phyloP scores from a whole-genome alignment of 2,329 filamentous ascomycete genomes.

The Exophiala alcalophila region DNA sequence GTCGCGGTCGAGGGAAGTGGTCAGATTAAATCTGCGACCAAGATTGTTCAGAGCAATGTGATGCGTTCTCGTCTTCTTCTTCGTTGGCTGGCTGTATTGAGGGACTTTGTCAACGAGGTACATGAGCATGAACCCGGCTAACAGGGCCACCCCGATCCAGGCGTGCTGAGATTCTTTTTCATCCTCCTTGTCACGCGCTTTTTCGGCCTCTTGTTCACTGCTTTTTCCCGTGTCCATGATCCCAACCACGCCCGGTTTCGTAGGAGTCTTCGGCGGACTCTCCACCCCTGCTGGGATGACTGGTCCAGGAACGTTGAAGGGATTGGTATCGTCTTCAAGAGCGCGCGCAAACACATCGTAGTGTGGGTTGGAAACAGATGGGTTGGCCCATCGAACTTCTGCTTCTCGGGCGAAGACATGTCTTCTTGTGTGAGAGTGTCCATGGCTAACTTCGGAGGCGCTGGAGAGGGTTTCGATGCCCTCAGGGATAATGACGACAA shows the following conservation, averaged over 20 bases:
- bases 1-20: slow-evolving; percentile 40
- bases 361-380: not conserved
- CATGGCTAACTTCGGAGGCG: slow-evolving; percentile 36
- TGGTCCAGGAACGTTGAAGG: slow-evolving; percentile 33
- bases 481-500: slow-evolving; percentile 97
- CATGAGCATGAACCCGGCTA: slow-evolving; percentile 92
- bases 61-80: slow-evolving; percentile 65
- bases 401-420: slow-evolving; percentile 33
- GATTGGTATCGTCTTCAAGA: slow-evolving; percentile 17
- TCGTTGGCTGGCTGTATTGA: slow-evolving; percentile 65
- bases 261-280: slow-evolving; percentile 31
- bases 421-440: slow-evolving; percentile 33
- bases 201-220: slow-evolving; percentile 39
- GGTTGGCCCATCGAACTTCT: slow-evolving; percentile 33
- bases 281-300: slow-evolving; percentile 30
- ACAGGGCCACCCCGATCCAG: slow-evolving; percentile 83
- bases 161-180: slow-evolving; percentile 58
- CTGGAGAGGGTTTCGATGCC: slow-evolving; percentile 86
- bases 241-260: slow-evolving; percentile 30
- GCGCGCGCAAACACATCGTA: slow-evolving; percentile 4
- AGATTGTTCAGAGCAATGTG: slow-evolving; percentile 89
- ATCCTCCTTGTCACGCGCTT: slow-evolving; percentile 42
- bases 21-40: slow-evolving; percentile 52
- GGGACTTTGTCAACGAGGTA: slow-evolving; percentile 89
- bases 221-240: slow-evolving; percentile 32